Percentiles rank a stretch among this genome's conserved stretches.
These are phyloP conservation scores for Ziziphus jujuba DNA, from an alignment of 306 rosid genomes.

Conservation along the genomic window DNA sequence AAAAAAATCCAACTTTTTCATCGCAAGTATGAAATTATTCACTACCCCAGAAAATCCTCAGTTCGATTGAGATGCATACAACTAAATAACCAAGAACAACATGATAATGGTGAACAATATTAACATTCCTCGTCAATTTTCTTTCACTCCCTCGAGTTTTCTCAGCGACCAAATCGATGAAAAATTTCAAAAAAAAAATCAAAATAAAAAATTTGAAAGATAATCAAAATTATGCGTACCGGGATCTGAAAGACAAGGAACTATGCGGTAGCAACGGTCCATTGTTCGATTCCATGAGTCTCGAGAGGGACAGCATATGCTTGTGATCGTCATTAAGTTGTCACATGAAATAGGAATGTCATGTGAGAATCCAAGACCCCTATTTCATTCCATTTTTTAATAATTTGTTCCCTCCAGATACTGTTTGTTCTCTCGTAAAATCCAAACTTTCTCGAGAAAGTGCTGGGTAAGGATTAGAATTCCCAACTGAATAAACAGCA, in stretches of 20 bases:
- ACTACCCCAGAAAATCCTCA: not conserved
- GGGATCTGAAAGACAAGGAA: slow-evolving; percentile 84
- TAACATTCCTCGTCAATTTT: not conserved
- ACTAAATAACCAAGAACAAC: not conserved
- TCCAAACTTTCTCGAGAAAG: slow-evolving; percentile 1
- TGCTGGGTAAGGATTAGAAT: not conserved
- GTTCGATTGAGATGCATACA: not conserved
- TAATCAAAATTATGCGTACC: slow-evolving; percentile 39
- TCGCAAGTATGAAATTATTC: not conserved
- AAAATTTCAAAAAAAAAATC: not conserved
- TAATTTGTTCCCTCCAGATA: not conserved
- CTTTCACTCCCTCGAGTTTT: slow-evolving; percentile 6
- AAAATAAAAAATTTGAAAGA: not conserved
- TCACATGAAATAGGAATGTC: not conserved
- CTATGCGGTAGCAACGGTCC: slow-evolving; percentile 48
- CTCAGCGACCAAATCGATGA: slow-evolving; percentile 17
- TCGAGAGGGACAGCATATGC: slow-evolving; percentile 36
- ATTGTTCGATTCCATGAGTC: slow-evolving; percentile 42
- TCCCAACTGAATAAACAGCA: no score
- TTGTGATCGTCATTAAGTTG: slow-evolving; percentile 47
- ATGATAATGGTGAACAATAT: not conserved
- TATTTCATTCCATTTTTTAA: not conserved
- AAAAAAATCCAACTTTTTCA: not conserved
- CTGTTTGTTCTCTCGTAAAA: not conserved
- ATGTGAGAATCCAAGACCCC: slow-evolving; percentile 25